phyloP scores from a whole-genome alignment of 805 yeast species.

The Lipomyces oligophaga region DNA sequence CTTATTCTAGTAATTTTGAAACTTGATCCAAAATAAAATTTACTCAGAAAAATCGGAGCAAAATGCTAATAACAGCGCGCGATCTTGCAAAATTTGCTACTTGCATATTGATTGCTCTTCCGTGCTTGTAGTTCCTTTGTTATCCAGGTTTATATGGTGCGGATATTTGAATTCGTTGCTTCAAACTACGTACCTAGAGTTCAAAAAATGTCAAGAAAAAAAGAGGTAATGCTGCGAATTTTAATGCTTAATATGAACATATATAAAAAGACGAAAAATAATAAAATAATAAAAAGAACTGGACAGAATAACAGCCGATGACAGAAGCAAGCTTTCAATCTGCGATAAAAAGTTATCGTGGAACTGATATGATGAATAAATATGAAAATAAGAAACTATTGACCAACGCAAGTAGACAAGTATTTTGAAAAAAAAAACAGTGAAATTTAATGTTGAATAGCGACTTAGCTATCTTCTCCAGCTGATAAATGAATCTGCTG shows the following conservation, averaged over 20 bases:
- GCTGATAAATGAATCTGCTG: neutral
- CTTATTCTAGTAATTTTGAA: neutral
- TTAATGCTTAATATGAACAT: neutral
- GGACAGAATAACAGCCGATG: constrained; percentile 1
- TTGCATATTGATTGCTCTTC: neutral
- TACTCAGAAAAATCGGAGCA: neutral
- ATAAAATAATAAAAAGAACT: neutral
- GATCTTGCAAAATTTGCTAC: neutral
- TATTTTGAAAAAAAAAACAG: neutral
- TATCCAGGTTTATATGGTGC: neutral
- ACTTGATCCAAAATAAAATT: neutral
- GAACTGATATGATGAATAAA: neutral
- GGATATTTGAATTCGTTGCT: neutral
- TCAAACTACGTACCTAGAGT: neutral
- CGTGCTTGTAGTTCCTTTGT: neutral
- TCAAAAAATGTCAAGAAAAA: neutral
- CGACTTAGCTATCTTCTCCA: neutral
- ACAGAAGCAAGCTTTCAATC: neutral
- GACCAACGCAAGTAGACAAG: neutral
- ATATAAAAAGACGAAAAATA: neutral
- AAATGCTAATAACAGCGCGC: neutral
- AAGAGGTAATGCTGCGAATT: neutral
- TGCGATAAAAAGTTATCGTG: neutral
- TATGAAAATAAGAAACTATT: constrained; percentile 1
- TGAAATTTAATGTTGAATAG: neutral